Evolutionary conservation across 345 rosid genomes (phyloP), one percentile per base, ranked within the genome.

Genomic region (Kandelia obovata): DNA sequence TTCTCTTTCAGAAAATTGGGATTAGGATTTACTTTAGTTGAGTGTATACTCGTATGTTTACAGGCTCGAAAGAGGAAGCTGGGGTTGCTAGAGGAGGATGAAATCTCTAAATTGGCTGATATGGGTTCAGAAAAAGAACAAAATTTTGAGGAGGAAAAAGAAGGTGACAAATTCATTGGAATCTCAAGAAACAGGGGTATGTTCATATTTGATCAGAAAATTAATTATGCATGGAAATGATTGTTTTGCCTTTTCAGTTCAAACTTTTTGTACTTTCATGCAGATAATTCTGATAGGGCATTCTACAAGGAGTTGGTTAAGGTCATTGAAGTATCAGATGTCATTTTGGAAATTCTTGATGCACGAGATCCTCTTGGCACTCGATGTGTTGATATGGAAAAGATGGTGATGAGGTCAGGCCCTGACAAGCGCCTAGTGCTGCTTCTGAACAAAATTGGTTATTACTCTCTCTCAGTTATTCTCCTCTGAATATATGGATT

Each of bases 261-360:
- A 3, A 56, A 39, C 66, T 31, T 78, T 39, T 66, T 10, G 62
- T 71, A 30, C 73, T 60, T 71, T 6, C 25, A 5, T 59, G n/a
- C 83, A 90, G 96, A 92, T 81, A 87, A 82, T 75, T 87, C 97
- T 1, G 99, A 92, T 43, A 86, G 89, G 79, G 96, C 88, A 73
- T 95, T 95, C 82, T 95, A 92, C 75, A 95, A 90, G 89, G 99
- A 92, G 77, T 77, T 95, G 86, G 96, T 80, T 64, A 95, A 89
- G 73, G 99, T 95, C 35, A 82, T 92, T 65, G 99, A 92, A 74
- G 81, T 80, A 69, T 92, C 98, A 5, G 98, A 95, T 83, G 98
- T 95, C 76, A 90, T 92, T 75, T 55, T 95, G 79, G 99, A 95
- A 85, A 94, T 95, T 76, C 89, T 95, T 59, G 98, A 95, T 82